Evolutionary conservation across 306 rosid species (phyloP), one percentile per base, ranked within the genome.

Genomic region (Cicer pinnatifidum): DNA sequence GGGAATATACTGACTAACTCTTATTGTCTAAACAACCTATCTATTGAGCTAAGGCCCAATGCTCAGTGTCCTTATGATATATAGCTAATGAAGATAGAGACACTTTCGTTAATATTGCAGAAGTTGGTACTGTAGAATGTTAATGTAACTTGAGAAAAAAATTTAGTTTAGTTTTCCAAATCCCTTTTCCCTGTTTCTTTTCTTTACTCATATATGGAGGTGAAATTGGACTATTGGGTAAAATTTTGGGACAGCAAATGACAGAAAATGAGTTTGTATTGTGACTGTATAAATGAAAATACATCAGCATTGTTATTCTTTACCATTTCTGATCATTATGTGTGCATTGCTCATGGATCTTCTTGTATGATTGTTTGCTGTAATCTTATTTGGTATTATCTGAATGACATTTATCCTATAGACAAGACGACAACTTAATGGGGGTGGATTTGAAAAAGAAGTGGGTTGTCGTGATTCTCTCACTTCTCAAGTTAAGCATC

Each of bases 381-480:
- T 46, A 4, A 59, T 82, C 38, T 40, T 78, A 52, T 71, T 40
- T 77, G 38, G 59, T 50, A 60, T 69, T 76, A 39, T 73, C 71
- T 67, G 56, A 75, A 64, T 17, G 47, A 17, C 48, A 75, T 75
- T 61, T 66, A n/a, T 77, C 46, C 64, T 79, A 80, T 72, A 94
- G 99, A 85, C 97, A 57, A 88, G 96, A 69, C 85, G 63, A 11
- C 90, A 68, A 45, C 87, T 82, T 53, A 92, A 88, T 43, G 66
- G 79, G 59, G 88, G 74, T 38, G 89, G 85, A 73, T 75, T 85
- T 35, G 91, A 84, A 66, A 86, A 81, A 57, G 90, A 84, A 67
- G 64, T 76, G 35, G 78, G 88, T 71, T 82, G 75, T 69, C 83
- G 76, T 61, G 95, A 88, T 81, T 85, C 97, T 83, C 96, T 85